Base-by-base conservation (phyloP, 257 asterid genomes). In the Lantana camara region DNA sequence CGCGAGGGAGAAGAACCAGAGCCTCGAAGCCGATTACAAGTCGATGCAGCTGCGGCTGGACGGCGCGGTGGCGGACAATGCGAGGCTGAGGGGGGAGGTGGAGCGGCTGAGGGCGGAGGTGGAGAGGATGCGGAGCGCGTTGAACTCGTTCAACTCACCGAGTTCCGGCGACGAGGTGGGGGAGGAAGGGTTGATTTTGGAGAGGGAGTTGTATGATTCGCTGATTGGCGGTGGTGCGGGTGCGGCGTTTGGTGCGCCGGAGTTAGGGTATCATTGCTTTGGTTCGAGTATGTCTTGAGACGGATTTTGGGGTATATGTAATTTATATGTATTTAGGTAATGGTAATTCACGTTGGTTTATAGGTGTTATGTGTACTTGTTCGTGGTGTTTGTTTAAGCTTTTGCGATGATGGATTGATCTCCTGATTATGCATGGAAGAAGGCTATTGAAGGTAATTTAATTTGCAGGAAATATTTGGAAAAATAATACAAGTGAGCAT, bases 1-100 rank as follows among this genome's bases (percentile, higher is more conserved):
- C 0, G 92, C 95, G 1, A 68, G 96, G 0, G 83, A 80, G 76
- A 89, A 79, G 79, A 77, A 60, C 5, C 90, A 86, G 32, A 83
- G 81, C 58, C 88, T 89, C 0, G 95, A 89, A 60, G 60, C 37
- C 32, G 90, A 80, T 52, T 72, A 83, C 72, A 71, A 65, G 70
- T 63, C 68, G 3, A 6, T 85, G 56, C 84, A 80, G 78, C 64
- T 38, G 11, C 75, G 67, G 6, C 72, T 89, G 0, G 85, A 83
- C 3, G 57, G 14, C 58, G 82, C 67, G 20, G 0, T 70, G 1
- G 69, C 66, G 0, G 85, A 85, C 15, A 85, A 88, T 15, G 74
- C 58, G 3, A 64, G 76, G 78, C 72, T 88, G 0, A 67, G 56
- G 52, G 71, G 49, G 9, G 88, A 88, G 41, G 84, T 82, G 1